Evolutionary conservation across 2,329 filamentous ascomycete genomes (phyloP).

Genomic region (Parastagonospora avenae): DNA sequence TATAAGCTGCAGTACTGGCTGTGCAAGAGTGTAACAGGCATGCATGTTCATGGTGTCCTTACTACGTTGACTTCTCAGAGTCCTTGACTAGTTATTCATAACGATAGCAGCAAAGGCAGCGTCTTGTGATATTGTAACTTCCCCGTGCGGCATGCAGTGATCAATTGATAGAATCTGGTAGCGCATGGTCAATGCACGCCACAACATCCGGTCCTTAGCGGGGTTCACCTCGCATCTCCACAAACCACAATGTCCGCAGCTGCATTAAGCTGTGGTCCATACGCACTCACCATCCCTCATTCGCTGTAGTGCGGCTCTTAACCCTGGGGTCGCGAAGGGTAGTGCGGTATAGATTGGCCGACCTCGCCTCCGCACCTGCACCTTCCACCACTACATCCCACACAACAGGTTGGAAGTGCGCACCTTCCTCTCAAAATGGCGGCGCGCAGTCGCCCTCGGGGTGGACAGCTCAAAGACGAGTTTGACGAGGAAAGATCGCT

Average conservation of each 20-base stretch:
- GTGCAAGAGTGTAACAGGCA: too few relatives aligned
- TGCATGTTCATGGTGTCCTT: neutral
- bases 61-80: too few relatives aligned
- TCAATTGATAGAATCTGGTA: too few relatives aligned
- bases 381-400: neutral
- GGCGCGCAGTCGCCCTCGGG: conserved; percentile 51
- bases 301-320: conserved; percentile 21
- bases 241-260: conserved; percentile 24
- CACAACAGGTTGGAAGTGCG: neutral
- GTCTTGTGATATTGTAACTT: neutral
- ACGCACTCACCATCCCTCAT: conserved; percentile 21
- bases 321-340: conserved; percentile 1
- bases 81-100: too few relatives aligned
- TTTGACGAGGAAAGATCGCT: conserved; percentile 56
- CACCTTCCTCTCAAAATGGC: conserved; percentile 46
- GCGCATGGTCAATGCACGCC: neutral
- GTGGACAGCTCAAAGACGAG: conserved; percentile 54
- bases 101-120: too few relatives aligned
- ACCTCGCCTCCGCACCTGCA: neutral
- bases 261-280: conserved; percentile 25
- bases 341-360: neutral
- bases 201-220: neutral
- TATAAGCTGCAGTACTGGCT: too few relatives aligned
- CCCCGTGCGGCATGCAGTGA: neutral
- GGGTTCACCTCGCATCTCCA: conserved; percentile 8